Evolutionary conservation across 116 monocot genomes (phyloP), one percentile per base, ranked within the genome.

Genomic region (Papilionanthe hybrid): DNA sequence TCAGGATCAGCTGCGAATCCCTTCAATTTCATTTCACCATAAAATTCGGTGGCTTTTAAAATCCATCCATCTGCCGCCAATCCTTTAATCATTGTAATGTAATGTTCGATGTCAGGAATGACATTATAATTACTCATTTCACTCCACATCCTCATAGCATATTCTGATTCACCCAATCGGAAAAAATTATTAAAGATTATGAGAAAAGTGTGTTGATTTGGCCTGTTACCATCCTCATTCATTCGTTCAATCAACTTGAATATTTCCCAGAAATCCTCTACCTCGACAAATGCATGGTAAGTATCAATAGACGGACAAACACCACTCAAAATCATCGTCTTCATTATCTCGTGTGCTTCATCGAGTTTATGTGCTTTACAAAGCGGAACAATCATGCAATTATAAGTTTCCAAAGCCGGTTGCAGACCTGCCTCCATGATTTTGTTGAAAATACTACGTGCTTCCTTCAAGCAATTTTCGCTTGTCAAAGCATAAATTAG

Each of bases 321-420:
- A 60, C 89, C 85, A 60, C 83, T 89, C 37, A 55, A 50, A 55
- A 88, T 79, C 94, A 97, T 97, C 32, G 84, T 79, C 82, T 91
- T 81, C 79, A 92, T 78, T 42, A 89, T 17, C 7, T 74, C 74
- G 8, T 47, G 79, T 76, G 97, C 97, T 81, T 94, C 97, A 17
- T 88, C 86, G 44, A 97, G 48, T 78, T 88, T 92, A 12, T 80
- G 60, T 69, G 81, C 81, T 87, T 94, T 94, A 77, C 97, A 97
- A 23, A 97, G 78, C 23, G 94, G 90, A 55, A 23, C n/a, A 83
- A 94, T 88, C 80, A 94, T 86, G 63, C 83, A 88, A 78, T 90
- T 92, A 77, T 87, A 97, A 43, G 97, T 90, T 63, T 84, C 79
- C 9, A 83, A 83, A 86, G 88, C 75, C 47, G 89, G 87, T 74